Base-by-base conservation (phyloP, 2,329 filamentous ascomycete genomes). In the Botrytis fragariae region DNA sequence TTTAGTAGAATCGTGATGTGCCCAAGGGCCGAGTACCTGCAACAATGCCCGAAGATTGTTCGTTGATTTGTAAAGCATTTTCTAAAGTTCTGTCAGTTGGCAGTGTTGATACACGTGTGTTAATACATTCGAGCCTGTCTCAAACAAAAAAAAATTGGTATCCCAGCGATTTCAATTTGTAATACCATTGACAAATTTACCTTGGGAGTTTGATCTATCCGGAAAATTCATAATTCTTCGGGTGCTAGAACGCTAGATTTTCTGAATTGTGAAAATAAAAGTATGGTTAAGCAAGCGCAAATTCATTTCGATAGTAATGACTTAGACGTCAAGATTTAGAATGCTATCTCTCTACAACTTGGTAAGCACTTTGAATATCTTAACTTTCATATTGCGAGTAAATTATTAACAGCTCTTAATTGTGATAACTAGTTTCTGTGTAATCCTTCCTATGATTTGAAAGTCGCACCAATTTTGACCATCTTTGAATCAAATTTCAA, bases 301-400 rank as follows among this genome's bases (percentile, higher is more conserved):
- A 54, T 7, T 16, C 6, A 3, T 29, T 8, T 29, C 12, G 2
- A 54, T 54, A 29, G 5, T 7, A 18, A 44, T 18, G 42, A 7
- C 18, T 44, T 0, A 54, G 25, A 54, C 0, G 0, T n/a, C 16
- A 14, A 16, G 25, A 54, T 12, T 0, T 1, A 54, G 0, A 4
- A 5, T 16, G n/a, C 5, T 54, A 29, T 29, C 6, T 29, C 1
- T 54, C 1, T 29, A 18, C 14, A 8, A 54, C n/a, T 29, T 9
- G 6, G 6, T 4, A 18, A 54, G 6, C 6, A 8, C 7, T 54
- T 1, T 16, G 1, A 0, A 29, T 18, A 54, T 18, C 6, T 8
- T 4, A 29, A 29, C 0, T 29, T 54, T 2, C 51, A n/a, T 6
- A 9, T 25, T 9, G 14, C 20, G 44, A 25, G 18, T 9, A 25